phyloP scores from a whole-genome alignment of 2,329 filamentous ascomycete genomes.

The Microdochium bolleyi region DNA sequence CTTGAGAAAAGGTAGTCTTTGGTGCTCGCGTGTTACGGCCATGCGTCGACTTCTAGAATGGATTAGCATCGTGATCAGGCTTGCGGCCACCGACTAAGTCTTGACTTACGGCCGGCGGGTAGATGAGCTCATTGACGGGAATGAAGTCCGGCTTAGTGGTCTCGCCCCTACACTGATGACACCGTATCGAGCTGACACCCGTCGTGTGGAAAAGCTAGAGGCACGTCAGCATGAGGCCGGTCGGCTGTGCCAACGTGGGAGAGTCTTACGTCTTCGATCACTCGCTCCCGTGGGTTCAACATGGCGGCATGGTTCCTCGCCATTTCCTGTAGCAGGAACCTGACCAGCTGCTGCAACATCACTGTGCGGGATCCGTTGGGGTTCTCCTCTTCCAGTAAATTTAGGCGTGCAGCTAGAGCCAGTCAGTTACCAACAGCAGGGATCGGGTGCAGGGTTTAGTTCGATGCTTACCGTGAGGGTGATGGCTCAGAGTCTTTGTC shows the following conservation, averaged over 20 bases:
- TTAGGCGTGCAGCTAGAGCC: constrained; percentile 56
- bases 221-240: constrained; percentile 11
- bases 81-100: neutral
- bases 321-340: constrained; percentile 80
- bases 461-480: constrained; percentile 56
- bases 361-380: constrained; percentile 64
- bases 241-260: neutral
- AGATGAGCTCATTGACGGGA: constrained; percentile 79
- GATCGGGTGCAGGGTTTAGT: neutral
- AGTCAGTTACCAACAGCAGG: too few species aligned
- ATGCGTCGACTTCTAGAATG: constrained; percentile 31
- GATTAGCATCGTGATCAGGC: constrained; percentile 8
- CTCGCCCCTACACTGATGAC: constrained; percentile 81
- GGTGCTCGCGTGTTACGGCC: constrained; percentile 40
- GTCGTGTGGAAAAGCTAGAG: constrained; percentile 55
- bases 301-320: constrained; percentile 67
- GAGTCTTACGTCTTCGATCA: constrained; percentile 59
- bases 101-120: constrained; percentile 34
- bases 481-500: constrained; percentile 78
- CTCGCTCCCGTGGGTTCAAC: constrained; percentile 47
- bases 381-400: constrained; percentile 73
- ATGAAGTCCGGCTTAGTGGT: constrained; percentile 72
- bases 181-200: constrained; percentile 68
- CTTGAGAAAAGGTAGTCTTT: constrained; percentile 71
- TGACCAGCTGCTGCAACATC: constrained; percentile 79